phyloP scores from a whole-genome alignment of 2,329 filamentous ascomycete species.

The Phyllosticta citrichinensis region DNA sequence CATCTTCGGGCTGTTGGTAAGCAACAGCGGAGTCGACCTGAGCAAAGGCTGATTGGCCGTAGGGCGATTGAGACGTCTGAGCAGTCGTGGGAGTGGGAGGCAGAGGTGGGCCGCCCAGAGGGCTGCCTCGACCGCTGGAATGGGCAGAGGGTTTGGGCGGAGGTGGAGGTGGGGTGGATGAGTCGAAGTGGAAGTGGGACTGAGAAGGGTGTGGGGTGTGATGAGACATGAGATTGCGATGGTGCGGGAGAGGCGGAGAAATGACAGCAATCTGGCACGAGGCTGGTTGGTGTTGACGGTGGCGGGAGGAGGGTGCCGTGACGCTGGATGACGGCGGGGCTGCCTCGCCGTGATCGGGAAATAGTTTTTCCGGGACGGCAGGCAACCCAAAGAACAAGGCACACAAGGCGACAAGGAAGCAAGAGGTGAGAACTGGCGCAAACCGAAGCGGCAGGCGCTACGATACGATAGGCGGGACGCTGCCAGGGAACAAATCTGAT shows the following conservation, averaged over 20 bases:
- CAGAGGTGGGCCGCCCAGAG: constrained; percentile 33
- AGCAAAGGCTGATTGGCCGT: constrained; percentile 17
- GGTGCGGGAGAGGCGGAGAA: not conserved
- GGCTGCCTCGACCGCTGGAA: constrained; percentile 32
- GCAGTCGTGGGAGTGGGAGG: constrained; percentile 26
- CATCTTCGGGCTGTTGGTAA: not conserved
- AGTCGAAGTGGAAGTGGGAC: constrained; percentile 30
- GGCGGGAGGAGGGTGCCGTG: too few relatives aligned
- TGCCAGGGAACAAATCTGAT: not conserved
- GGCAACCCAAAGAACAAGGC: too few relatives aligned
- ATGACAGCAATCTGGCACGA: not conserved
- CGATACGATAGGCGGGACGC: not conserved
- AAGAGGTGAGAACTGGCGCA: not conserved
- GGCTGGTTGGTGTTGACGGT: not conserved
- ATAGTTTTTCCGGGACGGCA: not conserved
- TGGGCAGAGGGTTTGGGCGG: constrained; percentile 35
- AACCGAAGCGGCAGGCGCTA: not conserved
- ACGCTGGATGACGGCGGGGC: too few relatives aligned
- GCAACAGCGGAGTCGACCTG: constrained; percentile 13
- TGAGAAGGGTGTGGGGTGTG: constrained; percentile 25
- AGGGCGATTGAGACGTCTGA: not conserved
- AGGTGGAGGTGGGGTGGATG: constrained; percentile 37
- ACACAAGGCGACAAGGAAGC: not conserved
- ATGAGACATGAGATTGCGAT: constrained; percentile 22
- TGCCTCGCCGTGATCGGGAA: not conserved